These are phyloP conservation scores for Talaromyces sp. DNA, from an alignment of 2,329 filamentous ascomycete genomes.

Conservation along the genomic window DNA sequence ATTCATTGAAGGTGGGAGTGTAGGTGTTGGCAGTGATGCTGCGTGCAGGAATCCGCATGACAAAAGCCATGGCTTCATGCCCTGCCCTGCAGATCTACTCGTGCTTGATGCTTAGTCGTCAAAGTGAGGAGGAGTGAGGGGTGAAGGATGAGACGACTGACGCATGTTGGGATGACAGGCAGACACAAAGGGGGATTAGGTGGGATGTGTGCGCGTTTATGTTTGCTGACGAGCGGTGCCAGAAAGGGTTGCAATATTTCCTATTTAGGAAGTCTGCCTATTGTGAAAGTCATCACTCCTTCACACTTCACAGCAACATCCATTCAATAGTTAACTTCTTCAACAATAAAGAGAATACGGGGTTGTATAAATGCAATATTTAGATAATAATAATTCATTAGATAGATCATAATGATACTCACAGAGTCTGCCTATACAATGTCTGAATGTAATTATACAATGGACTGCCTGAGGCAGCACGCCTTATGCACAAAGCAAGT, in stretches of 20 bases:
- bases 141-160: not conserved
- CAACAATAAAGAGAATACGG: not conserved
- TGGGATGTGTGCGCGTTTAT: not conserved
- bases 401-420: too few species aligned
- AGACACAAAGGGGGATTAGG: not conserved
- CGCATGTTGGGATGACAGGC: not conserved
- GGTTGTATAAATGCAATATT: too few species aligned
- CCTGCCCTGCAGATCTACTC: not conserved
- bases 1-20: not conserved
- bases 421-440: too few species aligned
- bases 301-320: not conserved
- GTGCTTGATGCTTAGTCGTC: not conserved
- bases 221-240: not conserved
- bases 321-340: not conserved
- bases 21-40: not conserved
- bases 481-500: not conserved
- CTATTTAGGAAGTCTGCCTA: not conserved
- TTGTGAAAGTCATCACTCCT: too few species aligned
- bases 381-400: too few species aligned
- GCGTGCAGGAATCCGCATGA: not conserved
- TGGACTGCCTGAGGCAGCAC: not conserved
- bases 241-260: not conserved
- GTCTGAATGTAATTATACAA: too few species aligned
- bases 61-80: not conserved
- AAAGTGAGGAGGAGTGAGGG: not conserved